These are phyloP conservation scores for Sphagnum fallax DNA, from an alignment of 228 moss, liverwort and hornwort species.

Conservation along the genomic window DNA sequence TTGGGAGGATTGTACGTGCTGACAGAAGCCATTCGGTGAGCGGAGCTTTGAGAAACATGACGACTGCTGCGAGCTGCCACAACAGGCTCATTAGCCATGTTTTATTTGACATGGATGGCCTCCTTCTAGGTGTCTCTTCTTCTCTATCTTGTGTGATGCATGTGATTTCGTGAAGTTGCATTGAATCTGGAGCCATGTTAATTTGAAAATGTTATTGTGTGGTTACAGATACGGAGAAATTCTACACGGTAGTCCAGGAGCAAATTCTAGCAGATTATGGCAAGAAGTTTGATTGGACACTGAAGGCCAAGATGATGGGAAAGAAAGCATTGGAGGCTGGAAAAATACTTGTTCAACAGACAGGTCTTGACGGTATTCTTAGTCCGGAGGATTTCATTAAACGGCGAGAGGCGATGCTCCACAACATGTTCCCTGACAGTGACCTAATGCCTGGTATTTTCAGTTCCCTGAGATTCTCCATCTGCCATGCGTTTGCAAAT, in stretches of 20 bases:
- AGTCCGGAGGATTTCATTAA: constrained; percentile 74
- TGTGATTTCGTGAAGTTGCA: too few relatives aligned
- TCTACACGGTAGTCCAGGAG: constrained; percentile 81
- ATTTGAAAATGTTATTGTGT: too few relatives aligned
- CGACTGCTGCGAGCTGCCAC: constrained; percentile 11
- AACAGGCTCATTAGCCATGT: constrained; percentile 48
- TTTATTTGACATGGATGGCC: constrained; percentile 97
- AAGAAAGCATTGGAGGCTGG: constrained; percentile 92
- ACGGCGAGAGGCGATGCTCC: constrained; percentile 72
- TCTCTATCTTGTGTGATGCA: not conserved
- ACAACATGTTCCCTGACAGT: constrained; percentile 71
- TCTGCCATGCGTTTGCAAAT: too few relatives aligned
- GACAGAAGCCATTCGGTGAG: not conserved
- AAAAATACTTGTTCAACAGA: constrained; percentile 58
- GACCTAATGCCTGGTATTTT: constrained; percentile 77
- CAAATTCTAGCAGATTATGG: constrained; percentile 73
- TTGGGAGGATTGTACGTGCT: not conserved
- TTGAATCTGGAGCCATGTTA: too few relatives aligned
- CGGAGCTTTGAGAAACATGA: constrained; percentile 6
- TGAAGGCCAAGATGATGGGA: constrained; percentile 99
- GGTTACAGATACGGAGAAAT: constrained; percentile 79
- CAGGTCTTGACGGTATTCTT: constrained; percentile 52
- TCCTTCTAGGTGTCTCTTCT: constrained; percentile 54
- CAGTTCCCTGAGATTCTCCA: not conserved
- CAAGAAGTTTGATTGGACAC: constrained; percentile 76